Conservation (phyloP, 2,329 filamentous ascomycete species). For the Aspergillus sp. region DNA sequence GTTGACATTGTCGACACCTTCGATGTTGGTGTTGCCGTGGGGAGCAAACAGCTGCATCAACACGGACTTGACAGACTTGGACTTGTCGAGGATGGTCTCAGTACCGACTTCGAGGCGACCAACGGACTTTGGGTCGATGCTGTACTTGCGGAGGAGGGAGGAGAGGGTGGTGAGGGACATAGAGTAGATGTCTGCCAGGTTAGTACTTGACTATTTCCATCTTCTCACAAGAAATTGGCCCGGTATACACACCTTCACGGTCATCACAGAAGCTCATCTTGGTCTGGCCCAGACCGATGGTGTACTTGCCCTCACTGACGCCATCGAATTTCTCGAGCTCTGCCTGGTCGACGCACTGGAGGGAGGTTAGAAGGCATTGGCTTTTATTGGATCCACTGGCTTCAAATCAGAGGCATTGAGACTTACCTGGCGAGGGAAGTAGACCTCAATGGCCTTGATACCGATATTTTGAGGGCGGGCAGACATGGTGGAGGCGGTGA, state of each 20-base stretch:
- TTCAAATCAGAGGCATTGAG: slow-evolving; percentile 4
- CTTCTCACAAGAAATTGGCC: neutral
- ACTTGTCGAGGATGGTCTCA: slow-evolving; percentile 80
- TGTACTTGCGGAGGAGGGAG: slow-evolving; percentile 73
- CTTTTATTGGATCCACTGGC: neutral
- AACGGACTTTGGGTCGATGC: slow-evolving; percentile 67
- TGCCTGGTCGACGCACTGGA: slow-evolving; percentile 71
- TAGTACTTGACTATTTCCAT: too few relatives aligned
- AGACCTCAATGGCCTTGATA: slow-evolving; percentile 89
- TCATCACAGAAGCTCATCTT: slow-evolving; percentile 92
- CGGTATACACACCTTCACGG: slow-evolving; percentile 58
- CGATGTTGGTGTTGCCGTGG: slow-evolving; percentile 68
- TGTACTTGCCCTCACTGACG: slow-evolving; percentile 75
- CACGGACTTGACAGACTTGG: slow-evolving; percentile 82
- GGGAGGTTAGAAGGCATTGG: slow-evolving; percentile 8
- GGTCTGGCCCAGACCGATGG: slow-evolving; percentile 81
- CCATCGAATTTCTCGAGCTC: slow-evolving; percentile 84
- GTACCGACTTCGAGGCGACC: slow-evolving; percentile 78
- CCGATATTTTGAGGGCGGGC: slow-evolving; percentile 76
- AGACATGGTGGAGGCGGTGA: slow-evolving; percentile 49
- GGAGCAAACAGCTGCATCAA: slow-evolving; percentile 74
- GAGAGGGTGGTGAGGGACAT: slow-evolving; percentile 70
- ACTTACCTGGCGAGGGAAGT: slow-evolving; percentile 74
- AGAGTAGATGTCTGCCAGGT: slow-evolving; percentile 69
- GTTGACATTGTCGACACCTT: slow-evolving; percentile 76